Evolutionary conservation across 768 basidiomycete genomes (phyloP), one percentile per base, ranked within the genome.

Genomic region (Suillus occidentalis): DNA sequence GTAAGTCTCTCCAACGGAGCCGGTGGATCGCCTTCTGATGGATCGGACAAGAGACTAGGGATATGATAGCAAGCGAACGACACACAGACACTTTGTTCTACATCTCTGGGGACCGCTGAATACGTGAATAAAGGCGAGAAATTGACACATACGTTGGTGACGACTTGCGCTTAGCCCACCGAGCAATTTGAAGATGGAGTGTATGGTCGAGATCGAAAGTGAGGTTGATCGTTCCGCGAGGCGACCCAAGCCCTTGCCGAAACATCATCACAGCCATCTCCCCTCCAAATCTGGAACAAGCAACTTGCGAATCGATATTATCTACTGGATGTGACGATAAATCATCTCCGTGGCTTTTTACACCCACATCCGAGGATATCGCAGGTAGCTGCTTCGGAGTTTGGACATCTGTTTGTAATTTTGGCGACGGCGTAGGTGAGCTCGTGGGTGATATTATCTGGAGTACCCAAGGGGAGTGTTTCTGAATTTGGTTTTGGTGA

Each of bases 51-150:
- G 63, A 71, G 66, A 34, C 73, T 74, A 8, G 68, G 65, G 49
- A 74, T 74, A 39, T 70, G 73, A 73, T 82, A 86, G 59, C 82
- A 84, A 6, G 74, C 80, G 36, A 87, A 69, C 3, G 83, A 82
- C 31, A 85, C 66, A 61, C 84, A 86, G 28, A 81, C 69, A 45
- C 78, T 79, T 18, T 70, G 63, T 37, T 70, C 57, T 28, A 82
- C 60, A 50, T 79, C 72, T 28, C 82, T 82, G 52, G 34, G 8
- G 64, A 60, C 20, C 9, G 40, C 40, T 67, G 18, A 37, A 55
- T 47, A 34, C 25, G 34, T 43, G 31, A n/a, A 63, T 28, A 34
- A 18, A 18, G 14, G 37, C 12, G 36, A 9, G 28, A 55, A 64
- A 16, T 49, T 60, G 25, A 20, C 37, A 79, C 81, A 34, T 66